Evolutionary conservation across 1,284 basidiomycete species (phyloP), one percentile per base, ranked within the genome.

Genomic region (Hemileia vastatrix): DNA sequence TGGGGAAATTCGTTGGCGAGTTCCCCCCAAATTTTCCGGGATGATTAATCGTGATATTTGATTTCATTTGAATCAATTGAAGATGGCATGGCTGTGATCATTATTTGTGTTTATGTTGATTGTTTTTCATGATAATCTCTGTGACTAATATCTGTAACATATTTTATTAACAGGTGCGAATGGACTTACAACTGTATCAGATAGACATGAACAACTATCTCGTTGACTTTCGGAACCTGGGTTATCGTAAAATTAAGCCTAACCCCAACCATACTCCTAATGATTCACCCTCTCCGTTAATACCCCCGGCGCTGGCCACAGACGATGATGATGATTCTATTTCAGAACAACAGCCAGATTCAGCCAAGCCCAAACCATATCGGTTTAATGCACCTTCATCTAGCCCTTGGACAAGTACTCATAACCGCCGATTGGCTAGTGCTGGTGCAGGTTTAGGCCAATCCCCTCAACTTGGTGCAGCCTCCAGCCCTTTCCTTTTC

Each of bases 161-260:
- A 51, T 63, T 65, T 19, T 54, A 18, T 15, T 23, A 9, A 2
- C 56, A 92, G 89, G 84, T 92, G 6, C 82, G 94, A 24, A 96
- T 97, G 93, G 95, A 97, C 77, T 81, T 98, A 1, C 92, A 97
- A 71, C 81, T 97, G 49, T 98, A 97, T 76, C 87, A 89, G 80
- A 90, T 97, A 24, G 94, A 98, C 76, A 85, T 86, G 36, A 84
- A 87, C 74, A 97, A 97, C 78, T 98, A 96, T 77, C 83, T 98
- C 32, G 95, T 98, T 66, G 94, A 98, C 75, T 98, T 99, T 78
- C 85, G 95, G 70, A 94, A 97, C 79, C 88, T 96, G 74, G 90
- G 90, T 71, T 90, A 93, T 65, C 92, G 92, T 77, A 60, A 69
- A n/a, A 65, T 76, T 47, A 70, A 68, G 80, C 81, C 71, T 82